phyloP scores from a whole-genome alignment of 83 land plant genomes.

The Picea mariana region DNA sequence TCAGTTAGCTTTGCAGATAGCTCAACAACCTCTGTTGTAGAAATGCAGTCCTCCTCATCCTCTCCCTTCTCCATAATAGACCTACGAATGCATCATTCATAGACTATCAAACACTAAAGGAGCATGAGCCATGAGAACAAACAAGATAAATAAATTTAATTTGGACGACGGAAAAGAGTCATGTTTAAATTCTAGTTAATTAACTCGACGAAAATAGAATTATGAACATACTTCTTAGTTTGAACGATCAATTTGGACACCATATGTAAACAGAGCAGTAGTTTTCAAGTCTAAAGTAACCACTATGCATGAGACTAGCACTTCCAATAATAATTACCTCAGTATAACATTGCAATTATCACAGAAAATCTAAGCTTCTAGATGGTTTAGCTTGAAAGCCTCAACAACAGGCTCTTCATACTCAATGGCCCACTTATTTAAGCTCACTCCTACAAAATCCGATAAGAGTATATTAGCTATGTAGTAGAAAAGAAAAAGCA shows the following conservation, averaged over 20 bases:
- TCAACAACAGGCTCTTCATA: conserved; percentile 96
- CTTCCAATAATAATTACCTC: conserved; percentile 41
- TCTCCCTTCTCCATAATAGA: conserved; percentile 90
- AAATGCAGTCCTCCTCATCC: conserved; percentile 83
- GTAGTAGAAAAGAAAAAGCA: background rate
- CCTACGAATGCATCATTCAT: conserved; percentile 30
- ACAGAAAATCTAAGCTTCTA: conserved; percentile 71
- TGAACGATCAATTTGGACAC: no score
- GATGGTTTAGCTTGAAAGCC: conserved; percentile 93
- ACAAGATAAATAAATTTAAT: background rate
- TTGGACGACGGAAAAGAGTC: no score
- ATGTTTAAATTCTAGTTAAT: no score
- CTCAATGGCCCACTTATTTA: conserved; percentile 97
- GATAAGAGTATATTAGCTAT: background rate
- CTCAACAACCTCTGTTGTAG: conserved; percentile 95
- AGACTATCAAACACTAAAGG: background rate
- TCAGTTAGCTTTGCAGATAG: conserved; percentile 38
- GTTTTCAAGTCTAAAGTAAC: background rate
- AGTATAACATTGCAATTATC: conserved; percentile 97
- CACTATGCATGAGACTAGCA: background rate
- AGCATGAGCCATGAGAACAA: background rate
- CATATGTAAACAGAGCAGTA: no score
- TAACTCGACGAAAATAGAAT: no score
- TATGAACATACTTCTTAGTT: no score
- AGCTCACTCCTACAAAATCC: conserved; percentile 54